Percentiles rank a stretch among this genome's conserved stretches.
These are phyloP conservation scores for Apostasia shenzhenica DNA, from an alignment of 106 monocot genomes.

Conservation along the genomic window DNA sequence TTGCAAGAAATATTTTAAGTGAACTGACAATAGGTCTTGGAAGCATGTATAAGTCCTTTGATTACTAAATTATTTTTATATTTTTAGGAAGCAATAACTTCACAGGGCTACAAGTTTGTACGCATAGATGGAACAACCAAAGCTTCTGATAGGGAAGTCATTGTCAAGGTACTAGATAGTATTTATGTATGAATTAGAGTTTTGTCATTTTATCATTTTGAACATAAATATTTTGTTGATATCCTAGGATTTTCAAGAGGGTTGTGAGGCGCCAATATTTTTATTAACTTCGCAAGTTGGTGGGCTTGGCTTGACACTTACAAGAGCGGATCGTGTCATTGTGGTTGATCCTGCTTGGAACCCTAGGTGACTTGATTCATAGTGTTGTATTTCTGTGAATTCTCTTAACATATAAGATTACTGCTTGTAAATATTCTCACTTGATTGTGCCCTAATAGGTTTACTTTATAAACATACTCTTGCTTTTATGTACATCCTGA, in stretches of 20 bases:
- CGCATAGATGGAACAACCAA: constrained; percentile 99
- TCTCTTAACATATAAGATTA: not conserved
- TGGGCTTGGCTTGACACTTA: constrained; percentile 96
- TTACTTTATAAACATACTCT: too few relatives aligned
- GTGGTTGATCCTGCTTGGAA: constrained; percentile 99
- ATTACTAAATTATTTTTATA: not conserved
- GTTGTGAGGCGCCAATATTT: constrained; percentile 72
- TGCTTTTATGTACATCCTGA: not conserved
- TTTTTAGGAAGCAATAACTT: constrained; percentile 62
- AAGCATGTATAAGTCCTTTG: too few relatives aligned
- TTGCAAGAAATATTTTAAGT: too few relatives aligned
- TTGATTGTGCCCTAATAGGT: too few relatives aligned
- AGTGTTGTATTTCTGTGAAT: not conserved
- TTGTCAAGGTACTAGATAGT: constrained; percentile 54
- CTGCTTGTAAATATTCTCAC: not conserved
- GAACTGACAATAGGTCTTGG: too few relatives aligned
- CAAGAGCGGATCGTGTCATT: constrained; percentile 94
- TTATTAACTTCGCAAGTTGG: constrained; percentile 94
- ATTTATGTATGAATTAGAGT: not conserved
- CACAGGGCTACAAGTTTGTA: constrained; percentile 51
- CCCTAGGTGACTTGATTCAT: constrained; percentile 55
- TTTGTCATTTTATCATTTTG: not conserved
- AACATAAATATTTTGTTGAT: not conserved
- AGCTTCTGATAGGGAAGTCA: constrained; percentile 71
- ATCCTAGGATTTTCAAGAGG: constrained; percentile 89